Conservation (phyloP, 169 alveolate genomes). For the Eimeria praecox region DNA sequence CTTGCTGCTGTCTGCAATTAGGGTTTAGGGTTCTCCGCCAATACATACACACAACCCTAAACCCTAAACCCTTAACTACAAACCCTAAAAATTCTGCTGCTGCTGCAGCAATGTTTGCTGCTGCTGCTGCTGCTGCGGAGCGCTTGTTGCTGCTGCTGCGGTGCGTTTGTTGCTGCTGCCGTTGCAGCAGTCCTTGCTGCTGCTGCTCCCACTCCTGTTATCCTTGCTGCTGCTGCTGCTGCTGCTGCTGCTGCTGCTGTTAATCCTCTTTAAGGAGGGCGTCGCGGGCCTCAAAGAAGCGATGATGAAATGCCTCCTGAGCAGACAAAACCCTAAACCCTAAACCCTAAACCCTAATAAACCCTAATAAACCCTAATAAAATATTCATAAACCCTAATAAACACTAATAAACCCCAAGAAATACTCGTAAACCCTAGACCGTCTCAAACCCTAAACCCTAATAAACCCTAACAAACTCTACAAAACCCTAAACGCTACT, state of each 20-base stretch:
- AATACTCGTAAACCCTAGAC: constrained; percentile 18
- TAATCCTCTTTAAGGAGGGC: neutral
- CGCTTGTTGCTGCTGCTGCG: neutral
- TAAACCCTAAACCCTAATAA: neutral
- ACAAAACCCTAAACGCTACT: constrained; percentile 25
- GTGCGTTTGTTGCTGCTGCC: neutral
- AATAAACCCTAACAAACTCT: too few relatives aligned
- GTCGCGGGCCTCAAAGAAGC: too few relatives aligned
- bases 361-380: neutral
- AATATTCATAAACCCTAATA: neutral
- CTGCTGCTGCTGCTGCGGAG: neutral
- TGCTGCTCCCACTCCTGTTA: neutral
- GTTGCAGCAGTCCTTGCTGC: constrained; percentile 5
- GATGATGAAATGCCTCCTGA: too few relatives aligned
- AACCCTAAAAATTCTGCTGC: too few relatives aligned
- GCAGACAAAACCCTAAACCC: neutral
- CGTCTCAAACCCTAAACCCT: neutral
- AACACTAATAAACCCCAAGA: neutral
- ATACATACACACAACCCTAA: too few relatives aligned
- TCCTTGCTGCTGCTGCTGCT: neutral
- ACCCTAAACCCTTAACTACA: too few relatives aligned
- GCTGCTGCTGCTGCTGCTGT: constrained; percentile 12
- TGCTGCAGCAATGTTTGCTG: neutral
- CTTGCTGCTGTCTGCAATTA: too few relatives aligned
- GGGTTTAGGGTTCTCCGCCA: too few relatives aligned